Evolutionary conservation across 768 basidiomycete genomes (phyloP).

Genomic region (Leccinum sublutescens): DNA sequence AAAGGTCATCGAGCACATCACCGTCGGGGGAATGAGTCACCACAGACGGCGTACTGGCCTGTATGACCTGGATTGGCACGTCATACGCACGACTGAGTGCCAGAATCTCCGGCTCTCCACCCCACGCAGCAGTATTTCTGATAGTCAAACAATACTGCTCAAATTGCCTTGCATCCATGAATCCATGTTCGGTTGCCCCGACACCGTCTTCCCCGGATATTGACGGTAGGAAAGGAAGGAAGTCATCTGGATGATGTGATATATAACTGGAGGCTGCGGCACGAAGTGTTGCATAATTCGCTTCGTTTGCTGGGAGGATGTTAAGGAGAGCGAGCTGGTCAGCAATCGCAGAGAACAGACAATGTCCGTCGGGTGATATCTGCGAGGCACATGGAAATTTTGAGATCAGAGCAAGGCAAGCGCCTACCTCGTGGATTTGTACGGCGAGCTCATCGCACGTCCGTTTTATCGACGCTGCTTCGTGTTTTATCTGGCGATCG

Average conservation of each 20-base stretch:
- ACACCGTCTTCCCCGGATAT: slow-evolving; percentile 65
- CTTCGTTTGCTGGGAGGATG: slow-evolving; percentile 54
- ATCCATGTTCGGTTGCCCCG: slow-evolving; percentile 57
- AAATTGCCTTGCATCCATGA: slow-evolving; percentile 70
- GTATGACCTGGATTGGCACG: slow-evolving; percentile 88
- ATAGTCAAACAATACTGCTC: slow-evolving; percentile 75
- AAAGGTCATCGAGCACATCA: slow-evolving; percentile 24
- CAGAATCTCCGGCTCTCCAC: slow-evolving; percentile 95
- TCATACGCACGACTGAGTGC: slow-evolving; percentile 81
- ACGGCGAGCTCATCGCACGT: slow-evolving; percentile 67
- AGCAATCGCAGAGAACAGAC: slow-evolving; percentile 90
- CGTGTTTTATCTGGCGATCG: slow-evolving; percentile 63
- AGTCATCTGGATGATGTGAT: slow-evolving; percentile 78
- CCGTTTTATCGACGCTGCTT: slow-evolving; percentile 60
- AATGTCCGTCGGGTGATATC: slow-evolving; percentile 96
- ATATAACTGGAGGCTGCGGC: slow-evolving; percentile 79
- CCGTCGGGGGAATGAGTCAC: slow-evolving; percentile 75
- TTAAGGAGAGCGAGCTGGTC: slow-evolving; percentile 84
- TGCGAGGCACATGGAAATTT: slow-evolving; percentile 33
- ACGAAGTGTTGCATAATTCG: slow-evolving; percentile 62
- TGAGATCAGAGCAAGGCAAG: background rate
- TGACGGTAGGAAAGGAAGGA: slow-evolving; percentile 88
- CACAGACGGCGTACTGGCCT: slow-evolving; percentile 74
- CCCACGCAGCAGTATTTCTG: slow-evolving; percentile 88
- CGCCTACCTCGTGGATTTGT: slow-evolving; percentile 60